Evolutionary conservation across 2,329 filamentous ascomycete species (phyloP).

Genomic region (Beauveria brongniartii): DNA sequence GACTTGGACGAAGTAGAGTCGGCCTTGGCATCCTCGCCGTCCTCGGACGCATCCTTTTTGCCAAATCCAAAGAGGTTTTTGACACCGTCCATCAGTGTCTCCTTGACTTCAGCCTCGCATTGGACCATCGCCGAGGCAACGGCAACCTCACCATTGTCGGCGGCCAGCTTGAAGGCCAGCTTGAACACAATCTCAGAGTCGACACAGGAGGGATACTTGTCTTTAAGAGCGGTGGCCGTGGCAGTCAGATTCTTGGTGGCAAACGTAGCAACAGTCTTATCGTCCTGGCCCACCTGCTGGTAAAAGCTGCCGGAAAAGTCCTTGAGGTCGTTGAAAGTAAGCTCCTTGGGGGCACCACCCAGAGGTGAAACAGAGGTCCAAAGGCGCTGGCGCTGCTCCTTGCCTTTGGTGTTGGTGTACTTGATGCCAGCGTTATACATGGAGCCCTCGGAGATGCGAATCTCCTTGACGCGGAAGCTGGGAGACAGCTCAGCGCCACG

Average conservation of each 20-base stretch:
- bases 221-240: slow-evolving; percentile 68
- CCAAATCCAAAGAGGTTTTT: slow-evolving; percentile 96
- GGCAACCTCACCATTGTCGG: slow-evolving; percentile 71
- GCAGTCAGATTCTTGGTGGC: slow-evolving; percentile 80
- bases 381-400: slow-evolving; percentile 70
- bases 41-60: slow-evolving; percentile 76
- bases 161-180: slow-evolving; percentile 64
- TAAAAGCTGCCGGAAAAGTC: slow-evolving; percentile 77
- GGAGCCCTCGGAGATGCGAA: slow-evolving; percentile 69
- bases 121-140: slow-evolving; percentile 69
- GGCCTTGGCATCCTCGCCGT: slow-evolving; percentile 25
- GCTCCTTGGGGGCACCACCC: slow-evolving; percentile 69
- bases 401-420: slow-evolving; percentile 61
- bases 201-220: slow-evolving; percentile 65
- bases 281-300: slow-evolving; percentile 55
- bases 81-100: slow-evolving; percentile 81
- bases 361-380: slow-evolving; percentile 72
- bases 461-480: slow-evolving; percentile 97
- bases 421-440: slow-evolving; percentile 67
- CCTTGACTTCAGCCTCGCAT: slow-evolving; percentile 76
- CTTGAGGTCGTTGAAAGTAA: slow-evolving; percentile 72
- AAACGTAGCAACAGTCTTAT: slow-evolving; percentile 57
- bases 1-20: slow-evolving; percentile 27
- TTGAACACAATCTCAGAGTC: slow-evolving; percentile 72
- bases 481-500: slow-evolving; percentile 86